phyloP scores from a whole-genome alignment of 2,329 filamentous ascomycete genomes.

The Thielaviopsis populi region DNA sequence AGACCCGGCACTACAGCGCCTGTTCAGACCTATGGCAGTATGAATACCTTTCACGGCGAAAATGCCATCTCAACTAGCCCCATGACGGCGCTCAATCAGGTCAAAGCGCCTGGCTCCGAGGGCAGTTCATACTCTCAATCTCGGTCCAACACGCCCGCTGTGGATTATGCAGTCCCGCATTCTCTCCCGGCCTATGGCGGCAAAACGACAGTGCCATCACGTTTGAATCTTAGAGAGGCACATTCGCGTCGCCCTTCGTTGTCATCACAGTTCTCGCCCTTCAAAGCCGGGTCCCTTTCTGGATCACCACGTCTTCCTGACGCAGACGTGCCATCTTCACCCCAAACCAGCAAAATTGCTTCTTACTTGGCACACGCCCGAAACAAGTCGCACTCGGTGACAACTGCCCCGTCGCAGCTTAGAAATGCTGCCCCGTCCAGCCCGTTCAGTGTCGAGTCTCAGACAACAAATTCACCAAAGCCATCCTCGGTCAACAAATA shows the following conservation, averaged over 20 bases:
- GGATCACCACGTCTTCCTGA: slow-evolving; percentile 54
- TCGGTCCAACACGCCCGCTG: slow-evolving; percentile 20
- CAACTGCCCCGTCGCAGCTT: slow-evolving; percentile 17
- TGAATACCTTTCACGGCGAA: slow-evolving; percentile 80
- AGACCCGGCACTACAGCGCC: slow-evolving; percentile 1
- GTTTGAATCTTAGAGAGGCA: slow-evolving; percentile 11
- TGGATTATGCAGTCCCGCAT: slow-evolving; percentile 33
- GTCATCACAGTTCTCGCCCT: slow-evolving; percentile 82
- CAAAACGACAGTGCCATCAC: slow-evolving; percentile 7
- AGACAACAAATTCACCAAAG: slow-evolving; percentile 61
- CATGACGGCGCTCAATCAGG: slow-evolving; percentile 64
- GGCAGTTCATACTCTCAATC: slow-evolving; percentile 44
- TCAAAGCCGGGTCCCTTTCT: slow-evolving; percentile 91
- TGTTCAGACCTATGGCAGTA: slow-evolving; percentile 65
- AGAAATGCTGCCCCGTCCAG: slow-evolving; percentile 26
- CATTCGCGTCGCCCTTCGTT: slow-evolving; percentile 53
- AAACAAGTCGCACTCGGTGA: slow-evolving; percentile 15
- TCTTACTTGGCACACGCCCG: slow-evolving; percentile 8
- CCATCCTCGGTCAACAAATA: slow-evolving; percentile 67
- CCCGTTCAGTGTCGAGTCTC: slow-evolving; percentile 36
- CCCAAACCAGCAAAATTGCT: slow-evolving; percentile 26
- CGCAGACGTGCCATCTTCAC: slow-evolving; percentile 37
- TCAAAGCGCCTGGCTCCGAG: slow-evolving; percentile 45
- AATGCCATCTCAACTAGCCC: slow-evolving; percentile 67
- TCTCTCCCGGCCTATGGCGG: slow-evolving; percentile 34